Evolutionary conservation across 176 grass and related monocot species (phyloP).

Genomic region (Triticum monococcum): DNA sequence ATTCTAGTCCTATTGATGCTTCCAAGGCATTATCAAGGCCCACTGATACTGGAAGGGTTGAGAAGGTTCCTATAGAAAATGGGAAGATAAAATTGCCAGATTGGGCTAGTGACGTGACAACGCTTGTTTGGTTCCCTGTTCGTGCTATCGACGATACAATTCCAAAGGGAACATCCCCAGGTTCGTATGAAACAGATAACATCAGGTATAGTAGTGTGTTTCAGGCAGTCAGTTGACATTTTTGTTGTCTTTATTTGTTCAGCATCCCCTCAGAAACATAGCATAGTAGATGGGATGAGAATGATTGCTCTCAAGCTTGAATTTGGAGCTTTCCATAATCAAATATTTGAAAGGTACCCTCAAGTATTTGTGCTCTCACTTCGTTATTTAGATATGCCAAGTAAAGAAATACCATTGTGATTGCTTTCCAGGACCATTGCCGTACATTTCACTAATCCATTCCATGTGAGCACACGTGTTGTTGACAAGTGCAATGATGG

Average conservation of each 20-base stretch:
- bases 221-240: not conserved
- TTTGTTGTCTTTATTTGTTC: constrained; percentile 38
- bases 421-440: constrained; percentile 85
- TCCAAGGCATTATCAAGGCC: constrained; percentile 2
- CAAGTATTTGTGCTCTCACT: constrained; percentile 9
- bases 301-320: constrained; percentile 99
- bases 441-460: constrained; percentile 91
- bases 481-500: constrained; percentile 81
- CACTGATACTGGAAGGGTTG: constrained; percentile 39
- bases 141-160: constrained; percentile 86
- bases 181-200: constrained; percentile 47
- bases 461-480: constrained; percentile 78
- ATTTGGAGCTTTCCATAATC: constrained; percentile 97
- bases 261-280: constrained; percentile 78
- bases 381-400: constrained; percentile 7
- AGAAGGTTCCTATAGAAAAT: constrained; percentile 68
- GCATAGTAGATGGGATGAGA: constrained; percentile 96
- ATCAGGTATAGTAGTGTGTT: constrained; percentile 22
- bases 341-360: constrained; percentile 90
- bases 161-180: constrained; percentile 77
- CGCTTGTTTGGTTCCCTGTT: constrained; percentile 95
- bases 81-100: constrained; percentile 90
- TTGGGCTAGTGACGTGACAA: constrained; percentile 80
- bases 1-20: constrained; percentile 23
- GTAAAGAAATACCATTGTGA: constrained; percentile 15